These are phyloP conservation scores for Exophiala calicioides DNA, from an alignment of 2,329 filamentous ascomycete genomes.

Conservation along the genomic window DNA sequence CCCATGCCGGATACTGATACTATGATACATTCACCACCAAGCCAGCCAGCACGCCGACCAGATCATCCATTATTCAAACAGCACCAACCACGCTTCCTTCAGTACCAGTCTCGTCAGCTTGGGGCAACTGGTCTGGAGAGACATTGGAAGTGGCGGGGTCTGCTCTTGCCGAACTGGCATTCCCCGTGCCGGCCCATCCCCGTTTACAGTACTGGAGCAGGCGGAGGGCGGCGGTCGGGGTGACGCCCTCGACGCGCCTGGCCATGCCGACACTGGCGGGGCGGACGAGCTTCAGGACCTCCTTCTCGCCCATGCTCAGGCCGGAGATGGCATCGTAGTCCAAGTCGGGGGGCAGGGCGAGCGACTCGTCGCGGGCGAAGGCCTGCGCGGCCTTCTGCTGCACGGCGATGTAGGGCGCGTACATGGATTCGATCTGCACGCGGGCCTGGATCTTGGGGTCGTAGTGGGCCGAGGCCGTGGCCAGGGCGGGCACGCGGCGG, in stretches of 20 bases:
- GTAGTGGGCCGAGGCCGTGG: constrained; percentile 48
- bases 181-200: constrained; percentile 1
- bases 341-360: constrained; percentile 70
- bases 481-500: constrained; percentile 53
- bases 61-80: too few species aligned
- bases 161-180: background rate
- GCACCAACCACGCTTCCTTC: too few species aligned
- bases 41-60: too few species aligned
- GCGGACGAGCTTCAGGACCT: constrained; percentile 66
- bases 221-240: constrained; percentile 47
- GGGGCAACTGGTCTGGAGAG: too few species aligned
- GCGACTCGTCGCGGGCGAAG: constrained; percentile 73
- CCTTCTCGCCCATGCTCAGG: constrained; percentile 76
- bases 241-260: constrained; percentile 75
- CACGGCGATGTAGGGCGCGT: constrained; percentile 79
- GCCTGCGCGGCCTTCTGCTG: constrained; percentile 67
- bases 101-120: too few species aligned
- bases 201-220: constrained; percentile 46
- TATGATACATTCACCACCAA: too few species aligned
- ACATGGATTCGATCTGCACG: constrained; percentile 78
- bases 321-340: constrained; percentile 75
- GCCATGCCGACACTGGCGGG: constrained; percentile 91
- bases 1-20: too few species aligned
- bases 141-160: too few species aligned
- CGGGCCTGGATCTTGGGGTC: constrained; percentile 63